Percentiles rank a stretch among this genome's conserved stretches.
Conservation (phyloP, 768 basidiomycete species). For the Xanthoconium stramineum region DNA sequence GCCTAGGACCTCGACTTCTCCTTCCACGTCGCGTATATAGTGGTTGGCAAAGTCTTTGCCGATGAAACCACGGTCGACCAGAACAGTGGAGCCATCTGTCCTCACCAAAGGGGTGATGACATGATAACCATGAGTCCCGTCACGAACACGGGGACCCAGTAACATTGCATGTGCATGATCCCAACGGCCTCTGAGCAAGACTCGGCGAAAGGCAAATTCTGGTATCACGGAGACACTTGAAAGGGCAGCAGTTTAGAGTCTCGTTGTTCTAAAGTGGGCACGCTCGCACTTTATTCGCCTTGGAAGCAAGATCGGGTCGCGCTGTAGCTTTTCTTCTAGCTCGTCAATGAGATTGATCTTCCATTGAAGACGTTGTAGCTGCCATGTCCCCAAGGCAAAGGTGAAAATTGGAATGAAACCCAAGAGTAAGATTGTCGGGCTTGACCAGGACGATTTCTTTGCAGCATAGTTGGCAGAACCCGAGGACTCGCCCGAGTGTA, state of each 20-base stretch:
- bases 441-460: slow-evolving; percentile 59
- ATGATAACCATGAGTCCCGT: slow-evolving; percentile 85
- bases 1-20: slow-evolving; percentile 72
- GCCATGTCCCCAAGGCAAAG: slow-evolving; percentile 90
- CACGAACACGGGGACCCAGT: slow-evolving; percentile 81
- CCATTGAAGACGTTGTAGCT: slow-evolving; percentile 91
- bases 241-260: slow-evolving; percentile 18
- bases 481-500: slow-evolving; percentile 17
- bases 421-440: slow-evolving; percentile 68
- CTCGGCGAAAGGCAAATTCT: slow-evolving; percentile 87
- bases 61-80: slow-evolving; percentile 94
- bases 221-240: slow-evolving; percentile 70
- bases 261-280: slow-evolving; percentile 14
- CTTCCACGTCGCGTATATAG: slow-evolving; percentile 38
- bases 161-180: slow-evolving; percentile 76
- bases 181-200: slow-evolving; percentile 74
- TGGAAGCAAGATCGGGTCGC: slow-evolving; percentile 76
- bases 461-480: slow-evolving; percentile 48
- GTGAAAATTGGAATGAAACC: slow-evolving; percentile 89
- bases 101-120: slow-evolving; percentile 85
- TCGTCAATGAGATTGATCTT: slow-evolving; percentile 93
- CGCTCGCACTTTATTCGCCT: slow-evolving; percentile 76
- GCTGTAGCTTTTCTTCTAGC: slow-evolving; percentile 82
- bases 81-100: slow-evolving; percentile 73
- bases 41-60: slow-evolving; percentile 49